phyloP scores from a whole-genome alignment of 306 rosid genomes.

The Prunus padus region DNA sequence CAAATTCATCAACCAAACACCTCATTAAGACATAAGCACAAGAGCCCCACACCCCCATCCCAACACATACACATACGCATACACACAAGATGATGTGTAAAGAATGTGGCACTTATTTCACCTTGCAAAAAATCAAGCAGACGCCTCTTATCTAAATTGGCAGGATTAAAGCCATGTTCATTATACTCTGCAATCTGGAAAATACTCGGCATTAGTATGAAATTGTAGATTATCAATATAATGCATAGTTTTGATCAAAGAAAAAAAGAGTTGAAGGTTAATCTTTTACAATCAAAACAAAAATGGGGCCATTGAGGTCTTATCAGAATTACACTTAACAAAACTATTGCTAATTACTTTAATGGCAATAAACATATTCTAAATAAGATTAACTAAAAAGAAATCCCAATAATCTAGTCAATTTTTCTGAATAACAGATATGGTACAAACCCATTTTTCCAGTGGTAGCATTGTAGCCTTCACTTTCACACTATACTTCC shows the following conservation, averaged over 20 bases:
- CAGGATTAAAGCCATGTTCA: conserved; percentile 46
- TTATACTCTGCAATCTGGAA: conserved; percentile 68
- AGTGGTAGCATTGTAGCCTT: conserved; percentile 78
- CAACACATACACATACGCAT: neutral
- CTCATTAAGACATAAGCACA: conserved; percentile 15
- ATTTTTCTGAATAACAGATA: conserved; percentile 14
- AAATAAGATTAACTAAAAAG: conserved; percentile 18
- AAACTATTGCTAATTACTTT: neutral
- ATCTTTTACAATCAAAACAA: neutral
- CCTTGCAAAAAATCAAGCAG: conserved; percentile 73
- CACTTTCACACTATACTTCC: conserved; percentile 96
- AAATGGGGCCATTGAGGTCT: neutral
- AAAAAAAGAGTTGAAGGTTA: neutral
- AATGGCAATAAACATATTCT: neutral
- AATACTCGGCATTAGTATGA: conserved; percentile 24
- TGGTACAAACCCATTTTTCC: conserved; percentile 87
- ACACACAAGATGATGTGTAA: neutral
- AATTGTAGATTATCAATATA: conserved; percentile 6
- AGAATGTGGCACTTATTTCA: conserved; percentile 26
- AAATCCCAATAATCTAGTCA: neutral
- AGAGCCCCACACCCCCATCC: neutral
- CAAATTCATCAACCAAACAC: conserved; percentile 23
- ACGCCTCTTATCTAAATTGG: conserved; percentile 60
- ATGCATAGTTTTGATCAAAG: neutral
- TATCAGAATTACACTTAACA: neutral